A percentile compares a stretch with the other conserved stretches of the same genome.
Evolutionary conservation across 129 eudicot species (phyloP).

Genomic region (Pseudognaphalium luteoalbum): DNA sequence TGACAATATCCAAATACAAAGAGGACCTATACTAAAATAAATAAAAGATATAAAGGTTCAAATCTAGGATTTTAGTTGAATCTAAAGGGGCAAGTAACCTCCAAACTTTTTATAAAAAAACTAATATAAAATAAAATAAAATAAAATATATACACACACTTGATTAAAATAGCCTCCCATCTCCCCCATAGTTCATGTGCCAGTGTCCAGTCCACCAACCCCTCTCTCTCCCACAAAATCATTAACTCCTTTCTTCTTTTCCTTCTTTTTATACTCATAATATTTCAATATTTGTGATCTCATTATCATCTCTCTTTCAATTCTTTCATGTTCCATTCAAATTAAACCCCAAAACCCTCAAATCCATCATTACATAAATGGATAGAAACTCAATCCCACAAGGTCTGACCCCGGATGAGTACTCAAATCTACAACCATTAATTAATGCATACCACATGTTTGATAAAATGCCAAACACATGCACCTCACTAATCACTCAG

Average conservation of each 20-base stretch:
- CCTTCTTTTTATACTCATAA: slow-evolving; percentile 19
- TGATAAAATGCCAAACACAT: slow-evolving; percentile 63
- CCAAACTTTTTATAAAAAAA: not conserved
- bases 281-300: slow-evolving; percentile 20
- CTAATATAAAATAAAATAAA: too few relatives aligned
- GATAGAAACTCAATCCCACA: slow-evolving; percentile 44
- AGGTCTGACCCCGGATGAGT: slow-evolving; percentile 63
- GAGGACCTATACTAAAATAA: slow-evolving; percentile 6
- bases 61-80: not conserved
- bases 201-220: slow-evolving; percentile 44
- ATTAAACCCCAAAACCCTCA: slow-evolving; percentile 20
- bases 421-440: slow-evolving; percentile 49
- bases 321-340: slow-evolving; percentile 6
- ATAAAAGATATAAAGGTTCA: not conserved
- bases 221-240: not conserved
- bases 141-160: not conserved
- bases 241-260: not conserved
- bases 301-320: not conserved
- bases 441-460: slow-evolving; percentile 71
- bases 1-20: not conserved
- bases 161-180: slow-evolving; percentile 31
- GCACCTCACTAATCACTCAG: slow-evolving; percentile 86
- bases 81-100: slow-evolving; percentile 16
- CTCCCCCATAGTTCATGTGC: slow-evolving; percentile 49
- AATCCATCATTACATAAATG: slow-evolving; percentile 19